phyloP scores from a whole-genome alignment of 768 basidiomycete genomes.

The Guyanaporus albipodus region DNA sequence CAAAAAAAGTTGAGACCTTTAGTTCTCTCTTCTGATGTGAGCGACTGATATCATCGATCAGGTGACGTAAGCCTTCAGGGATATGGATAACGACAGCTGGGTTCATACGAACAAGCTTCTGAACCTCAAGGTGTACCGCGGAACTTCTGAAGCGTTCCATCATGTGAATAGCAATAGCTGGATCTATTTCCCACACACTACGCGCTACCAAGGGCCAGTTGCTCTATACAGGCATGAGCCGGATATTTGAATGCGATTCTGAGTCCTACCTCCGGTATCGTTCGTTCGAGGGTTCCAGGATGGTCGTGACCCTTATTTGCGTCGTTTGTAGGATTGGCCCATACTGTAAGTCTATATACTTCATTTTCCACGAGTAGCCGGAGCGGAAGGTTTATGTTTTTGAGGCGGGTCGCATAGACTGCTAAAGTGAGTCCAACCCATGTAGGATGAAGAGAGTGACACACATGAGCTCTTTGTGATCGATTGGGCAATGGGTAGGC shows the following conservation, averaged over 20 bases:
- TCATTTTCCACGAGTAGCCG: conserved; percentile 88
- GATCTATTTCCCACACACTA: conserved; percentile 77
- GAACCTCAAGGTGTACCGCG: conserved; percentile 66
- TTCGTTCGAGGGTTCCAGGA: conserved; percentile 50
- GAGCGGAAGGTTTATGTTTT: conserved; percentile 69
- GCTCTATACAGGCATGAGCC: conserved; percentile 34
- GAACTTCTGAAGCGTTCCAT: conserved; percentile 83
- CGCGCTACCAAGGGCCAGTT: conserved; percentile 67
- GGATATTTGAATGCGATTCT: neutral
- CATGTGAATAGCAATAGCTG: conserved; percentile 78
- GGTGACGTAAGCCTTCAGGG: conserved; percentile 76
- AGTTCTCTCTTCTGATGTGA: conserved; percentile 58
- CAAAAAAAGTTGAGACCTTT: conserved; percentile 49
- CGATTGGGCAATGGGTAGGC: conserved; percentile 52
- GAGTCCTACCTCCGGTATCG: conserved; percentile 54
- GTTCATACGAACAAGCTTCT: conserved; percentile 66
- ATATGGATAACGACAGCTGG: conserved; percentile 66
- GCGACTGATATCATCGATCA: conserved; percentile 73
- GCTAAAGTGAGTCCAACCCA: conserved; percentile 6
- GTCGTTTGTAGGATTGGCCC: conserved; percentile 87
- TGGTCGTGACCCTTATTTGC: conserved; percentile 62
- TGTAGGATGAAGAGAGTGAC: conserved; percentile 9
- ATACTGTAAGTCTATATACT: conserved; percentile 78
- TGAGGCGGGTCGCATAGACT: conserved; percentile 61
- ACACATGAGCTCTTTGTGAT: conserved; percentile 40